Evolutionary conservation across 441 rosid genomes (phyloP).

Genomic region (Dalechampia spathulata): DNA sequence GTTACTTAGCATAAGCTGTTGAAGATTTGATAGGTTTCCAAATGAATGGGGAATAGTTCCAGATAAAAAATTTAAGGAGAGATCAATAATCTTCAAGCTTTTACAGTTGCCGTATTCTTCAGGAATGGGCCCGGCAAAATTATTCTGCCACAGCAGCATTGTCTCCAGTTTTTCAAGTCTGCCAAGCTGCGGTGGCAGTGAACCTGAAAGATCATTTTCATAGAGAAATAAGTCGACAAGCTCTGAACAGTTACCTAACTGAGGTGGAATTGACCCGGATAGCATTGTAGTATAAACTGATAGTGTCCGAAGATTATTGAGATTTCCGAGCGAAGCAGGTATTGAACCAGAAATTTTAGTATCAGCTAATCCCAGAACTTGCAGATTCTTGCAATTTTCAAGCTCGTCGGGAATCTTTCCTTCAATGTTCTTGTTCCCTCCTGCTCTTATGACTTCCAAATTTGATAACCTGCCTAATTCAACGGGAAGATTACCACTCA

Average conservation of each 20-base stretch:
- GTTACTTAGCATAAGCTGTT: conserved; percentile 85
- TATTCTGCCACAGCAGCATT: conserved; percentile 79
- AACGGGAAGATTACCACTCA: conserved; percentile 52
- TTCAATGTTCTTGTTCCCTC: conserved; percentile 76
- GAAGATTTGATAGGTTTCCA: conserved; percentile 55
- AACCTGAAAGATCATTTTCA: conserved; percentile 76
- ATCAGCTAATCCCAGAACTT: conserved; percentile 76
- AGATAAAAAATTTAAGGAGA: conserved; percentile 70
- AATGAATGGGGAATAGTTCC: conserved; percentile 61
- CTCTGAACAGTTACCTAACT: conserved; percentile 83
- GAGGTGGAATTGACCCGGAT: conserved; percentile 76
- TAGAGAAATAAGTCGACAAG: conserved; percentile 78
- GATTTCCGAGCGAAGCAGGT: conserved; percentile 70
- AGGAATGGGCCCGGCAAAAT: conserved; percentile 64
- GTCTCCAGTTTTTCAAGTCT: conserved; percentile 63
- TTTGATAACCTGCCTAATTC: conserved; percentile 56
- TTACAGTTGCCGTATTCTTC: conserved; percentile 77
- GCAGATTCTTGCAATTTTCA: conserved; percentile 65
- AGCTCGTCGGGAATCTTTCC: conserved; percentile 75
- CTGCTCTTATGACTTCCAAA: conserved; percentile 65
- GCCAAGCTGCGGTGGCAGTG: conserved; percentile 61
- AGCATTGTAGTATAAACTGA: conserved; percentile 73
- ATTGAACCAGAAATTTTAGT: conserved; percentile 63
- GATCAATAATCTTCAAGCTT: conserved; percentile 57
- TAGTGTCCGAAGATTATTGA: conserved; percentile 62